These are phyloP conservation scores for Cercospora sojina DNA, from an alignment of 2,329 filamentous ascomycete genomes.

Conservation along the genomic window DNA sequence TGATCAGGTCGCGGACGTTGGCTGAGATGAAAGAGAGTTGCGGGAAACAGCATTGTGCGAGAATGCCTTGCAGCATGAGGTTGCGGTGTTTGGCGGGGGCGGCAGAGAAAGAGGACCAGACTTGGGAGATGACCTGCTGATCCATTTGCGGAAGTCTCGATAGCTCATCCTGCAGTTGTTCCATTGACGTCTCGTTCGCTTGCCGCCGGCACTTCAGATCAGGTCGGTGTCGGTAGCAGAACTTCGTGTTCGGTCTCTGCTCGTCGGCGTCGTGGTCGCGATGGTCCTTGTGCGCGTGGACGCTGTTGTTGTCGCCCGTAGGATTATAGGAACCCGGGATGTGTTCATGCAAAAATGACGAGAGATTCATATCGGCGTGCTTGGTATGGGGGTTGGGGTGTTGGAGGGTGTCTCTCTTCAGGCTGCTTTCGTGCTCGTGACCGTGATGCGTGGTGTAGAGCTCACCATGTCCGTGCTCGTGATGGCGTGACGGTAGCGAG, in stretches of 20 bases:
- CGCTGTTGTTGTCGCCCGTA: constrained; percentile 49
- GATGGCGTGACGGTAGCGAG: constrained; percentile 12
- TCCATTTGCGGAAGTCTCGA: constrained; percentile 78
- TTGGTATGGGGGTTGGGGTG: constrained; percentile 50
- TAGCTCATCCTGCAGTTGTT: constrained; percentile 83
- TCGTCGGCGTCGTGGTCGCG: constrained; percentile 32
- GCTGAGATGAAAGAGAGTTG: constrained; percentile 91
- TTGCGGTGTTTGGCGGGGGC: constrained; percentile 91
- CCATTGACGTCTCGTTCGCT: constrained; percentile 94
- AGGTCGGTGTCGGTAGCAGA: constrained; percentile 91
- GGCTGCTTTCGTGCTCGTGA: constrained; percentile 30
- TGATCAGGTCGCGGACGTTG: constrained; percentile 88
- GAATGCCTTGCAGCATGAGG: constrained; percentile 92
- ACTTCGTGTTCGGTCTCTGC: constrained; percentile 71
- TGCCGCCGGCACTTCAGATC: constrained; percentile 91
- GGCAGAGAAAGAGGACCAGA: constrained; percentile 97
- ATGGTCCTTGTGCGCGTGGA: constrained; percentile 35
- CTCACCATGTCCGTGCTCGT: constrained; percentile 29
- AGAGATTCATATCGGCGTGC: constrained; percentile 73
- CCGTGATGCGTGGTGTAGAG: constrained; percentile 38
- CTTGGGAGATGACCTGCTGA: constrained; percentile 92
- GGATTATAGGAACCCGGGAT: constrained; percentile 88
- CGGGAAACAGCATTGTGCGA: constrained; percentile 95
- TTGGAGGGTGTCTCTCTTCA: constrained; percentile 40
- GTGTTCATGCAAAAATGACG: constrained; percentile 85